Conservation (phyloP, 2,329 filamentous ascomycete genomes). For the Neofusicoccum sp. region DNA sequence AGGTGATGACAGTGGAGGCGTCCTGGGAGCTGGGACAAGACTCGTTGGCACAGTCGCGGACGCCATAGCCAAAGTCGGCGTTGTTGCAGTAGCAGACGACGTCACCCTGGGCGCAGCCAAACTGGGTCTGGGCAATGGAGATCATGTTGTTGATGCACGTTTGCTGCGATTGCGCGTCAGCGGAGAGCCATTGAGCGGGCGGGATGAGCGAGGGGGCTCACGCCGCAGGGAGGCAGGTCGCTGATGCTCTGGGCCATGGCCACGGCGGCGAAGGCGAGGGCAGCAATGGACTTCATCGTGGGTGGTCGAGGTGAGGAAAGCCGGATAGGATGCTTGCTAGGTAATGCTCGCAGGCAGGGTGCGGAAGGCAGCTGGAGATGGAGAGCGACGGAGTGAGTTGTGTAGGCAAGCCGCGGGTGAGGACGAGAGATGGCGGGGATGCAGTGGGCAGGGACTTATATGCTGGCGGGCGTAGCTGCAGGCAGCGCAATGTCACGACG, state of each 20-base stretch:
- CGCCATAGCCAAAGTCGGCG: conserved; percentile 45
- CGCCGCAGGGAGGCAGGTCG: conserved; percentile 33
- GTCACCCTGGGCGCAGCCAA: conserved; percentile 42
- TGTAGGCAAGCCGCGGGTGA: conserved; percentile 18
- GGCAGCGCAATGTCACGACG: conserved; percentile 17
- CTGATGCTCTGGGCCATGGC: conserved; percentile 33
- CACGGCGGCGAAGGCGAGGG: conserved; percentile 36
- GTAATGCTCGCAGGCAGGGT: conserved; percentile 4
- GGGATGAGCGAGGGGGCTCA: conserved; percentile 25
- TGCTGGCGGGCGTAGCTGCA: conserved; percentile 19
- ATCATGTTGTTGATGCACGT: conserved; percentile 50
- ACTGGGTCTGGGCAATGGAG: conserved; percentile 34
- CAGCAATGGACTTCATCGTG: conserved; percentile 39
- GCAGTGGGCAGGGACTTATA: conserved; percentile 2
- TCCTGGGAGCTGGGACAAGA: conserved; percentile 34
- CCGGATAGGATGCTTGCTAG: conserved; percentile 16
- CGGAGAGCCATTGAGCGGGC: background rate
- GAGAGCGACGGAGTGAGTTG: conserved; percentile 15
- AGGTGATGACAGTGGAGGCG: conserved; percentile 32
- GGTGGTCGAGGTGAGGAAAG: conserved; percentile 19
- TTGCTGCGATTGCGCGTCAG: conserved; percentile 26
- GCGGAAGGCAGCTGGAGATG: background rate
- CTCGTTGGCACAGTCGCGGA: conserved; percentile 48
- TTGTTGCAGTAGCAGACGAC: conserved; percentile 46
- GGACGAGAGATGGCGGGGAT: conserved; percentile 7